Conservation (phyloP, 2,329 filamentous ascomycete genomes). For the Alternaria conjuncta region DNA sequence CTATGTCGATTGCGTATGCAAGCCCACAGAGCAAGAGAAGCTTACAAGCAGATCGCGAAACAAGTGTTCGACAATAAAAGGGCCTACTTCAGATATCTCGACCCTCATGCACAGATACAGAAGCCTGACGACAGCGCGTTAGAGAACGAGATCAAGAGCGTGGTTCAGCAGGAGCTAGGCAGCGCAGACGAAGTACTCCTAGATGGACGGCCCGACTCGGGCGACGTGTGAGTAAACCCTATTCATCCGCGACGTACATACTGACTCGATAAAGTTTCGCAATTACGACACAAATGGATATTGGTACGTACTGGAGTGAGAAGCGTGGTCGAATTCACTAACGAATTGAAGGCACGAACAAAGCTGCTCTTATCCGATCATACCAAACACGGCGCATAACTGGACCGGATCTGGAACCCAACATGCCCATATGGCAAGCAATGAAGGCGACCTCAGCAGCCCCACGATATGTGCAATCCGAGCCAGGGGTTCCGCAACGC, state of each 20-base stretch:
- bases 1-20: slow-evolving; percentile 40
- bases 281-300: slow-evolving; percentile 36
- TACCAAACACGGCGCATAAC: slow-evolving; percentile 40
- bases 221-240: slow-evolving; percentile 35
- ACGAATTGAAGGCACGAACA: slow-evolving; percentile 22
- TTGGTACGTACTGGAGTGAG: slow-evolving; percentile 14
- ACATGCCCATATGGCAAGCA: slow-evolving; percentile 36
- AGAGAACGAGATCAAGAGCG: slow-evolving; percentile 27
- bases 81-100: slow-evolving; percentile 33
- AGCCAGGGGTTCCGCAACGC: slow-evolving; percentile 19
- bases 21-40: slow-evolving; percentile 36
- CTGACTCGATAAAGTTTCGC: slow-evolving; percentile 32
- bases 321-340: neutral
- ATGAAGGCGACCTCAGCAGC: slow-evolving; percentile 34
- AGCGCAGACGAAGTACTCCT: slow-evolving; percentile 29
- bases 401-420: slow-evolving; percentile 34
- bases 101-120: slow-evolving; percentile 19
- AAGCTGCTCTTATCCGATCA: slow-evolving; percentile 38
- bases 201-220: slow-evolving; percentile 31
- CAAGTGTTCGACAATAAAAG: slow-evolving; percentile 36
- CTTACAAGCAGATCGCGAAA: slow-evolving; percentile 33
- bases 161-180: slow-evolving; percentile 26
- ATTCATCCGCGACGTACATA: neutral
- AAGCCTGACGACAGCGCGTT: slow-evolving; percentile 21
- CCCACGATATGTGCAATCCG: slow-evolving; percentile 30